Percentiles rank a stretch among this genome's conserved stretches.
These are phyloP conservation scores for Angomonas deanei DNA, from an alignment of 208 protist genomes.

Conservation along the genomic window DNA sequence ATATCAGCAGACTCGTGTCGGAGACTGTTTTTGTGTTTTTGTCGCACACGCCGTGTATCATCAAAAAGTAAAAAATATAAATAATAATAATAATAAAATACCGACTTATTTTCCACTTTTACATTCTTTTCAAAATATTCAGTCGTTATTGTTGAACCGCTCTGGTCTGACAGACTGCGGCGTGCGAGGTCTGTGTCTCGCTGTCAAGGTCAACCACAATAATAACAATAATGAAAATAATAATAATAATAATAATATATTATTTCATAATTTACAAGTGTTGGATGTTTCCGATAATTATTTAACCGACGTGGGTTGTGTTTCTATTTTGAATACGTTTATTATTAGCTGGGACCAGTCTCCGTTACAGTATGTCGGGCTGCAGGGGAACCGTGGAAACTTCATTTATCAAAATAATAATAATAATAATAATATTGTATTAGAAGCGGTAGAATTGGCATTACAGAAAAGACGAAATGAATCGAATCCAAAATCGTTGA, in stretches of 20 bases:
- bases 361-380: conserved; percentile 23
- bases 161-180: conserved; percentile 62
- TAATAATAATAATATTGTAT: neutral
- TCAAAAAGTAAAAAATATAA: neutral
- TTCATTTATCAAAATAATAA: conserved; percentile 8
- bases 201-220: conserved; percentile 5
- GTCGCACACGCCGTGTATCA: conserved; percentile 53
- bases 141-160: conserved; percentile 50
- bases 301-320: conserved; percentile 46
- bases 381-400: conserved; percentile 47
- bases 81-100: conserved; percentile 29
- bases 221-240: too few species aligned
- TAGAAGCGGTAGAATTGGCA: conserved; percentile 14
- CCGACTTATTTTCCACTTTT: conserved; percentile 23
- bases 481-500: neutral
- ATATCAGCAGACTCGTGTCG: conserved; percentile 47
- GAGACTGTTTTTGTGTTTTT: conserved; percentile 58
- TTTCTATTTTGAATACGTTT: conserved; percentile 20
- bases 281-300: conserved; percentile 64
- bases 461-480: conserved; percentile 13
- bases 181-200: conserved; percentile 41
- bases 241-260: too few species aligned
- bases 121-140: conserved; percentile 40
- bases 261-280: conserved; percentile 37
- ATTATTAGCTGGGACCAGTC: conserved; percentile 4